phyloP scores from a whole-genome alignment of 768 basidiomycete genomes.

The Lentinus brumalis region DNA sequence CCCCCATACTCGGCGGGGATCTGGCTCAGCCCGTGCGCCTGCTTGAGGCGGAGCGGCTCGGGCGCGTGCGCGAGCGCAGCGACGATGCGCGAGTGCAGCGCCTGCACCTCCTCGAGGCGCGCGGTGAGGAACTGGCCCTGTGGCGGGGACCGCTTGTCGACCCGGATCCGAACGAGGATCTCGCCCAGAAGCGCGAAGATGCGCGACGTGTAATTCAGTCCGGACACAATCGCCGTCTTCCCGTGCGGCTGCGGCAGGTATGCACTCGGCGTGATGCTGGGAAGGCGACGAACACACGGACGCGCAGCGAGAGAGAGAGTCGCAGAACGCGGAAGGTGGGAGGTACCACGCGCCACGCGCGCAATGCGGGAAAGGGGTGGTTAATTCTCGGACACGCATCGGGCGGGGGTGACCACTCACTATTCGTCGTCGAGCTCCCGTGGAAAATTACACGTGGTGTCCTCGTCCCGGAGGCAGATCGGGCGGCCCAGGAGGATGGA shows the following conservation, averaged over 20 bases:
- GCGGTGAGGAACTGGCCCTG: slow-evolving; percentile 85
- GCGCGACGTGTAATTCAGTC: slow-evolving; percentile 84
- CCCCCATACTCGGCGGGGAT: slow-evolving; percentile 64
- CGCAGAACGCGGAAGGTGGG: neutral
- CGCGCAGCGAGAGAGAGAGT: neutral
- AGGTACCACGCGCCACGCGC: too few species aligned
- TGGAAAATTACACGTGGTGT: slow-evolving; percentile 81
- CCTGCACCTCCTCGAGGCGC: slow-evolving; percentile 81
- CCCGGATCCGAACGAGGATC: slow-evolving; percentile 83
- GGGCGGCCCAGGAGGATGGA: slow-evolving; percentile 82
- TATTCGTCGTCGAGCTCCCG: slow-evolving; percentile 90
- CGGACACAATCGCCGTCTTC: slow-evolving; percentile 82
- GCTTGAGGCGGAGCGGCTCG: slow-evolving; percentile 71
- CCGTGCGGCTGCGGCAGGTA: slow-evolving; percentile 88
- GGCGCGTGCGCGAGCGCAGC: slow-evolving; percentile 76
- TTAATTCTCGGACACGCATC: slow-evolving; percentile 31
- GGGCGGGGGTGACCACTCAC: slow-evolving; percentile 47
- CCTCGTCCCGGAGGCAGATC: slow-evolving; percentile 85
- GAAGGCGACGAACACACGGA: slow-evolving; percentile 2
- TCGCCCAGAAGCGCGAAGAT: slow-evolving; percentile 86
- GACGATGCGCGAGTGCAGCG: slow-evolving; percentile 76
- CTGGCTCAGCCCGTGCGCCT: slow-evolving; percentile 47
- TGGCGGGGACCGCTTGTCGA: slow-evolving; percentile 84
- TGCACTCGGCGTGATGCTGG: slow-evolving; percentile 79
- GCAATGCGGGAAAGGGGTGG: slow-evolving; percentile 21